A percentile compares a stretch with the other conserved stretches of the same genome.
phyloP scores from a whole-genome alignment of 768 basidiomycete genomes.

The Phylloporus sp. region DNA sequence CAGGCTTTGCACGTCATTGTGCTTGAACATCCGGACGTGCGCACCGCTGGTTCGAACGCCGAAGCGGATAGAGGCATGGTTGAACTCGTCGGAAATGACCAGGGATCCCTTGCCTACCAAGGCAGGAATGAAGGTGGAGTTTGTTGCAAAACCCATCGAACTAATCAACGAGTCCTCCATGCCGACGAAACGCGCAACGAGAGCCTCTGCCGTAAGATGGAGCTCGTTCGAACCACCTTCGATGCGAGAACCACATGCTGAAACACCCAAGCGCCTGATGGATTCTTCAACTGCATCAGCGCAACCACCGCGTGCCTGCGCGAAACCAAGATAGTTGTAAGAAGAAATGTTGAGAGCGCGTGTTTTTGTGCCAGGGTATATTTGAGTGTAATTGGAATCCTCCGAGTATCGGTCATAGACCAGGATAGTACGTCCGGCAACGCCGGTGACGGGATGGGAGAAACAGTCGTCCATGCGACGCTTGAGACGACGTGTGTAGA shows the following conservation, averaged over 20 bases:
- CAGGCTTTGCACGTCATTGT: constrained; percentile 85
- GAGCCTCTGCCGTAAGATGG: constrained; percentile 72
- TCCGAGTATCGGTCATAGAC: constrained; percentile 78
- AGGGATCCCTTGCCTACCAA: constrained; percentile 86
- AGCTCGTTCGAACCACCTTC: constrained; percentile 86
- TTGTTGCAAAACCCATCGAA: constrained; percentile 97
- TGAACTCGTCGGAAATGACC: constrained; percentile 94
- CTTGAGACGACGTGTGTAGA: constrained; percentile 96
- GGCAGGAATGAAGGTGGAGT: constrained; percentile 90
- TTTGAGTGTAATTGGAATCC: constrained; percentile 76
- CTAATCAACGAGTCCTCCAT: constrained; percentile 85
- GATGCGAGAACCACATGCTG: constrained; percentile 69
- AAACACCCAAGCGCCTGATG: constrained; percentile 77
- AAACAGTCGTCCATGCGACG: constrained; percentile 94
- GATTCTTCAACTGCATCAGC: constrained; percentile 89
- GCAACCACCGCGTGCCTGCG: constrained; percentile 86
- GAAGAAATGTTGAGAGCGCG: constrained; percentile 95
- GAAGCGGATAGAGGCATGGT: constrained; percentile 93
- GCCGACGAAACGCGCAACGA: constrained; percentile 88
- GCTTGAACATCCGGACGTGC: constrained; percentile 90
- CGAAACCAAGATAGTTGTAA: constrained; percentile 99
- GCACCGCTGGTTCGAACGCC: constrained; percentile 89
- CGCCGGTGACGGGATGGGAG: constrained; percentile 86
- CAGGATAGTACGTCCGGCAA: constrained; percentile 89
- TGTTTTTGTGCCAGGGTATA: constrained; percentile 72